These are phyloP conservation scores for Polytolypa hystricis DNA, from an alignment of 2,329 filamentous ascomycete species.

Conservation along the genomic window DNA sequence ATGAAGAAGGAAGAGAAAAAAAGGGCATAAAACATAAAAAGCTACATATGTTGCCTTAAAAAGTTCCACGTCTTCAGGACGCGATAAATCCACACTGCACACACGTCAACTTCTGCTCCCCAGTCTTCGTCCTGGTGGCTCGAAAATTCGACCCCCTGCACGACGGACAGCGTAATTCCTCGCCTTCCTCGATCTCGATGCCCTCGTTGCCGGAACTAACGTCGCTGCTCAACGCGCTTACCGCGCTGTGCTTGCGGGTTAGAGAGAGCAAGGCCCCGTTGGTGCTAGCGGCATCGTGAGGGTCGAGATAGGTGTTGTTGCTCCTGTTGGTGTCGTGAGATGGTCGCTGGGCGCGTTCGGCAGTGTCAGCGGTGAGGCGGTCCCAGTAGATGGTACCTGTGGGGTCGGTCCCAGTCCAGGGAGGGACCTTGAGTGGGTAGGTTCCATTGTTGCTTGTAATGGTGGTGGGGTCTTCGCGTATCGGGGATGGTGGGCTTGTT, in stretches of 20 bases:
- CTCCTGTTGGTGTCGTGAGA: slow-evolving; percentile 8
- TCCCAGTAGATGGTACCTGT: slow-evolving; percentile 45
- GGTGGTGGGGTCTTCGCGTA: not conserved
- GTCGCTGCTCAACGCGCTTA: slow-evolving; percentile 50
- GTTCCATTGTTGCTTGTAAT: not conserved
- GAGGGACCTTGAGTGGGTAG: slow-evolving; percentile 34
- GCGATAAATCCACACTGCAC: slow-evolving; percentile 35
- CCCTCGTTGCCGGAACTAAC: slow-evolving; percentile 25
- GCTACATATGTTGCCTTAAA: not conserved
- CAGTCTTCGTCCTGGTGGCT: slow-evolving; percentile 43
- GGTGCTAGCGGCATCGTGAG: no score
- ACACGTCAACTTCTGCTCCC: slow-evolving; percentile 50
- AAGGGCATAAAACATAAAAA: not conserved
- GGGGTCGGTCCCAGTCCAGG: slow-evolving; percentile 41
- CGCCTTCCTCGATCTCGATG: slow-evolving; percentile 34
- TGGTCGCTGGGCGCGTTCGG: not conserved
- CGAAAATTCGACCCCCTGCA: slow-evolving; percentile 55
- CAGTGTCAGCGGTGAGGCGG: slow-evolving; percentile 23
- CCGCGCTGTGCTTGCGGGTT: slow-evolving; percentile 30
- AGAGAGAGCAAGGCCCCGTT: slow-evolving; percentile 3
- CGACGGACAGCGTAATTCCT: slow-evolving; percentile 45
- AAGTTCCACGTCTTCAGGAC: slow-evolving; percentile 1
- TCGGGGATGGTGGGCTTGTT: not conserved
- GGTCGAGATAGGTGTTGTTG: slow-evolving; percentile 5
- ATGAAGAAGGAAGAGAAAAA: not conserved